Evolutionary conservation across 2,329 filamentous ascomycete genomes (phyloP).

Genomic region (Aaosphaeria arxii): DNA sequence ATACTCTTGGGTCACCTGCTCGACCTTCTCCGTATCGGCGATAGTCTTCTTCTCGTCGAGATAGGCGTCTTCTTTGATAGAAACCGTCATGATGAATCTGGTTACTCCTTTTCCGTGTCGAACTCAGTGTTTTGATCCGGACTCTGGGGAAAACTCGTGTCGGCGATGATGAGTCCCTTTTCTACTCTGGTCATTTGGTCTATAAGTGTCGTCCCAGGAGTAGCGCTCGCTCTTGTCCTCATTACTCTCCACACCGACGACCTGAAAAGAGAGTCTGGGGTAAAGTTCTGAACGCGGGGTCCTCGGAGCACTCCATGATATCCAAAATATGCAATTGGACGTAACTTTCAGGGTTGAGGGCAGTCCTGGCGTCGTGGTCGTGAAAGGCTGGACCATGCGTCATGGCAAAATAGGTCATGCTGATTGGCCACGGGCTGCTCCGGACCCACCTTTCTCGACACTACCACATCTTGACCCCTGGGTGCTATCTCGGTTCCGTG

Average conservation of each 20-base stretch:
- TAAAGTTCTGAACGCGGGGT: not conserved
- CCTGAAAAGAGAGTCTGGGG: not conserved
- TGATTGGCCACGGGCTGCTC: slow-evolving; percentile 1
- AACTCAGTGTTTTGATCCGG: too few relatives aligned
- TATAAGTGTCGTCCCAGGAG: too few relatives aligned
- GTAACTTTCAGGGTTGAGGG: not conserved
- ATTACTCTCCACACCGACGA: too few relatives aligned
- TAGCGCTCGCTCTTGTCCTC: too few relatives aligned
- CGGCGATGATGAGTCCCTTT: too few relatives aligned
- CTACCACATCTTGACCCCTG: not conserved
- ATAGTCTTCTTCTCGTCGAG: slow-evolving; percentile 2
- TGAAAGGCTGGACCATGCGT: not conserved
- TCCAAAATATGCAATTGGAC: not conserved
- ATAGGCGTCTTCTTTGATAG: not conserved
- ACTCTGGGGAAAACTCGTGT: too few relatives aligned
- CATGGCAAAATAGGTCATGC: not conserved
- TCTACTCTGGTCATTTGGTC: too few relatives aligned
- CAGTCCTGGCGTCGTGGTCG: not conserved
- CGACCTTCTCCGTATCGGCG: slow-evolving; percentile 1
- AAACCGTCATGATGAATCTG: not conserved
- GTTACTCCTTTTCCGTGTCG: too few relatives aligned
- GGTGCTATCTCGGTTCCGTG: too few relatives aligned
- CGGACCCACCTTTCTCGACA: not conserved
- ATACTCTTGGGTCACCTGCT: slow-evolving; percentile 1
- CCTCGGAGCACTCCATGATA: slow-evolving; percentile 1